Evolutionary conservation across 2,329 filamentous ascomycete species (phyloP).

Genomic region (Diaporthe humulicola): DNA sequence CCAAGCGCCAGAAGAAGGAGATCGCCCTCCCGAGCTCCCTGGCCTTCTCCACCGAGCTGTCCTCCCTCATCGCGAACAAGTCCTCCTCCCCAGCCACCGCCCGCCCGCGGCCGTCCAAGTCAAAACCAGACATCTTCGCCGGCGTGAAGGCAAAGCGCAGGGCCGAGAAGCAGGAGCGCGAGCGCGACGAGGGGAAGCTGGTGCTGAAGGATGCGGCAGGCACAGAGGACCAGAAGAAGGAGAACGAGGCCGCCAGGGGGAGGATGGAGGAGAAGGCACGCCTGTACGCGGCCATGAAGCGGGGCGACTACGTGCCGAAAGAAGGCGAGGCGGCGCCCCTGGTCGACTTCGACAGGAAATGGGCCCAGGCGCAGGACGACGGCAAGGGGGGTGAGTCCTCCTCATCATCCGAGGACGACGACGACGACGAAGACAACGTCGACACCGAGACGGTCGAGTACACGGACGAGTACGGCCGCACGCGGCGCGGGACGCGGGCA

Average conservation of each 20-base stretch:
- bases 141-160: slow-evolving; percentile 59
- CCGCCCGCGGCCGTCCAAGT: slow-evolving; percentile 66
- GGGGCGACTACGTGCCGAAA: slow-evolving; percentile 82
- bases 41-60: slow-evolving; percentile 90
- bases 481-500: slow-evolving; percentile 77
- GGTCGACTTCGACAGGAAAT: slow-evolving; percentile 96
- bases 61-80: slow-evolving; percentile 75
- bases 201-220: slow-evolving; percentile 65
- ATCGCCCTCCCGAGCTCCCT: slow-evolving; percentile 80
- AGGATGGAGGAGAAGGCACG: slow-evolving; percentile 93
- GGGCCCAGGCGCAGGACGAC: slow-evolving; percentile 78
- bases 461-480: slow-evolving; percentile 92
- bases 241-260: slow-evolving; percentile 78
- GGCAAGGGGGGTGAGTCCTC: slow-evolving; percentile 50
- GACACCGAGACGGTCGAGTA: slow-evolving; percentile 82
- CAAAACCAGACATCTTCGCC: slow-evolving; percentile 78
- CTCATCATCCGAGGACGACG: slow-evolving; percentile 52
- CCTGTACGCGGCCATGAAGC: slow-evolving; percentile 89
- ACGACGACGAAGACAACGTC: slow-evolving; percentile 54
- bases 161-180: slow-evolving; percentile 71
- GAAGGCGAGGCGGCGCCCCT: slow-evolving; percentile 76
- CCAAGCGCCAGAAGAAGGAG: slow-evolving; percentile 78
- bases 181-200: slow-evolving; percentile 63
- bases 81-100: slow-evolving; percentile 54
- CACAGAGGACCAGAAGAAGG: slow-evolving; percentile 73